These are phyloP conservation scores for Gracilariopsis chorda DNA, from an alignment of 23 red algal species.

Conservation along the genomic window DNA sequence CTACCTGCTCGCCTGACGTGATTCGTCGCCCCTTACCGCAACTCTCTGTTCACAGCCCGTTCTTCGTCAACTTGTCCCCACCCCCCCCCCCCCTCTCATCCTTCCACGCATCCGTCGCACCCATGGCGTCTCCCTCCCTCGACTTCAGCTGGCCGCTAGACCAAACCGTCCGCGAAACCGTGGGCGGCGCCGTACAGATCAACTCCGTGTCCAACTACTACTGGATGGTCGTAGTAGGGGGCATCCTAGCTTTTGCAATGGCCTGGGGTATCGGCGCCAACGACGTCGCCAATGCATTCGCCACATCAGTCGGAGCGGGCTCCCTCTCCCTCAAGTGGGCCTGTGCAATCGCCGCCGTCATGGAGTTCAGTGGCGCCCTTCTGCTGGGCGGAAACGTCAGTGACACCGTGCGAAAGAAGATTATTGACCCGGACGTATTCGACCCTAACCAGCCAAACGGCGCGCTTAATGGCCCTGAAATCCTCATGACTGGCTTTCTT, in stretches of 20 bases:
- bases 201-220: conserved; percentile 28
- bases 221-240: conserved; percentile 54
- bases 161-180: too few relatives aligned
- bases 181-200: too few relatives aligned
- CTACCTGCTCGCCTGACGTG: too few relatives aligned
- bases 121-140: too few relatives aligned
- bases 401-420: conserved; percentile 63
- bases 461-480: conserved; percentile 47
- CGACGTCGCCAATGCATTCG: conserved; percentile 95
- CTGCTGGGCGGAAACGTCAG: conserved; percentile 79
- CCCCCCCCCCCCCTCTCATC: too few relatives aligned
- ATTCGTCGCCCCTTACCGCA: too few relatives aligned
- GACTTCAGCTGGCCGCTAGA: too few relatives aligned
- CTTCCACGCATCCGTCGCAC: too few relatives aligned
- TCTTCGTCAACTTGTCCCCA: too few relatives aligned
- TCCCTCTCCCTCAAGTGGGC: conserved; percentile 71
- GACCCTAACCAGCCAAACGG: conserved; percentile 35
- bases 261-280: conserved; percentile 92
- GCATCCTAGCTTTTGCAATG: conserved; percentile 63
- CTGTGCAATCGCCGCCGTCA: conserved; percentile 80
- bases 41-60: too few relatives aligned
- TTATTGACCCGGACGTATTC: conserved; percentile 56
- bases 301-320: conserved; percentile 86
- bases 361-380: conserved; percentile 83
- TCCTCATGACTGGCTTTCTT: conserved; percentile 79